Conservation (phyloP, 2,329 filamentous ascomycete genomes). For the Gremmenia infestans region DNA sequence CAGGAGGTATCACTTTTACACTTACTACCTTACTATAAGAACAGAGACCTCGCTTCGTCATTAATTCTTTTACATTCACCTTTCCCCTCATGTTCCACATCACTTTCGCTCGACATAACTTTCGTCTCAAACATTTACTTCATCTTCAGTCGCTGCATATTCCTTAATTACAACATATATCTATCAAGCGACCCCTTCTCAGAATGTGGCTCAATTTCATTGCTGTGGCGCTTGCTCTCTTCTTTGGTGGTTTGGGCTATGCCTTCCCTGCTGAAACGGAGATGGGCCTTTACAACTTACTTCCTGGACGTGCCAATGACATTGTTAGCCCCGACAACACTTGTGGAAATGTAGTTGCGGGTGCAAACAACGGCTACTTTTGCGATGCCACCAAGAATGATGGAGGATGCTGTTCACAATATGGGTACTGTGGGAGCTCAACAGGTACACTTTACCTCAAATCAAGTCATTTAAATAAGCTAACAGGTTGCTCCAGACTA, state of each 20-base stretch:
- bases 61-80: too few species aligned
- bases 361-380: conserved; percentile 18
- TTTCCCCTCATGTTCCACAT: too few species aligned
- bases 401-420: conserved; percentile 30
- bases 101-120: too few species aligned
- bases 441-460: conserved; percentile 1
- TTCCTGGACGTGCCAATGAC: conserved; percentile 1
- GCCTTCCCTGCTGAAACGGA: conserved; percentile 5
- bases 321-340: conserved; percentile 14
- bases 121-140: too few species aligned
- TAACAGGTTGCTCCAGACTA: conserved; percentile 4
- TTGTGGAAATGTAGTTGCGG: conserved; percentile 14
- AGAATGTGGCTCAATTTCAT: background rate
- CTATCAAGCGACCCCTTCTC: too few species aligned
- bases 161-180: too few species aligned
- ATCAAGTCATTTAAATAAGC: background rate
- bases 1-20: too few species aligned
- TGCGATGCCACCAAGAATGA: conserved; percentile 19
- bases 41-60: too few species aligned
- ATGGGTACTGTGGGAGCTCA: conserved; percentile 29
- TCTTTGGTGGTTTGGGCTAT: conserved; percentile 3
- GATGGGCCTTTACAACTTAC: conserved; percentile 3
- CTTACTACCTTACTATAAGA: too few species aligned
- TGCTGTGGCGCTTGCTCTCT: conserved; percentile 3
- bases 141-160: too few species aligned